These are phyloP conservation scores for Lipomyces orientalis DNA, from an alignment of 805 yeast species.

Conservation along the genomic window DNA sequence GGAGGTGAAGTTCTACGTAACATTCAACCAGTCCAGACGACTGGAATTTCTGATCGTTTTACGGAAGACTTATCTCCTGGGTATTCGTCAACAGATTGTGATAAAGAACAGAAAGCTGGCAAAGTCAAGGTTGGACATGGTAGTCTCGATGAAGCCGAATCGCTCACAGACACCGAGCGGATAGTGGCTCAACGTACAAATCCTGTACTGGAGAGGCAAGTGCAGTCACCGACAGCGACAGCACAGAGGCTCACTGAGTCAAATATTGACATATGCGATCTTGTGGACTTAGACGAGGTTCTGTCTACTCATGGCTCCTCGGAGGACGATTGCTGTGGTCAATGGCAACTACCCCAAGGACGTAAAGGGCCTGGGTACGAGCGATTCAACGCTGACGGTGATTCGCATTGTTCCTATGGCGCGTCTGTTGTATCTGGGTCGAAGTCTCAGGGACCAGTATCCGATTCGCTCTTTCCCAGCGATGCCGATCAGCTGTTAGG, in stretches of 20 bases:
- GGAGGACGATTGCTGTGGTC: too few relatives aligned
- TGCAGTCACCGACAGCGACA: not conserved
- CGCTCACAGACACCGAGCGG: not conserved
- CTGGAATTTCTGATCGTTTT: not conserved
- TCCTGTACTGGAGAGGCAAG: conserved; percentile 1
- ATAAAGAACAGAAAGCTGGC: not conserved
- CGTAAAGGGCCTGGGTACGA: not conserved
- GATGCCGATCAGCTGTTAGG: not conserved
- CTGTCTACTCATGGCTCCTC: not conserved
- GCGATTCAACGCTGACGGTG: not conserved
- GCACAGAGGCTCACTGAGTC: not conserved
- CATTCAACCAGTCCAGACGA: not conserved
- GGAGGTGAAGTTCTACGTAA: conserved; percentile 7
- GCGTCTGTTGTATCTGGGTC: not conserved
- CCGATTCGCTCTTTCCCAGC: not conserved
- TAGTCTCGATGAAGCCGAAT: not conserved
- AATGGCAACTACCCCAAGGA: not conserved
- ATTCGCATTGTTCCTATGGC: not conserved
- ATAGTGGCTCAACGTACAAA: not conserved
- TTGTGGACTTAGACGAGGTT: not conserved
- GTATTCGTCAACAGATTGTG: not conserved
- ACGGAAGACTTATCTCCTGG: not conserved
- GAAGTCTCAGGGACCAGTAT: not conserved
- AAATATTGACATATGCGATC: not conserved
- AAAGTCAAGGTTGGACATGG: not conserved